Percentiles rank a stretch among this genome's conserved stretches.
Evolutionary conservation across 768 basidiomycete genomes (phyloP).

Genomic region (Amanita thiersii): DNA sequence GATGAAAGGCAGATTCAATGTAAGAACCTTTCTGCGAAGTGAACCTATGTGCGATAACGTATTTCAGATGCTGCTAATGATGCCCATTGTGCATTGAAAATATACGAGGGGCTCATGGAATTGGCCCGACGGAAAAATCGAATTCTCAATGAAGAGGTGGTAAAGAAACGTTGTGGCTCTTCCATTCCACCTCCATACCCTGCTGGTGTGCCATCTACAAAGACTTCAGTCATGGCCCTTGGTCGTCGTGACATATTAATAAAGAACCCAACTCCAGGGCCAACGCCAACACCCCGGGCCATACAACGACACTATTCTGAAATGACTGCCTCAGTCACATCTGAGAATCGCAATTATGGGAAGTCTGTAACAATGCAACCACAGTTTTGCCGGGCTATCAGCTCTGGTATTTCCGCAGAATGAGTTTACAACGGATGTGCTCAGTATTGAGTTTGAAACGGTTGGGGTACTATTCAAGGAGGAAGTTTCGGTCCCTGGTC

Average conservation of each 20-base stretch:
- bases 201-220: no score
- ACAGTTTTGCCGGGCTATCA: constrained; percentile 26
- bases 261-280: no score
- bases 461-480: no score
- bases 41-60: neutral
- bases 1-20: constrained; percentile 20
- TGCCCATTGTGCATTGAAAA: constrained; percentile 23
- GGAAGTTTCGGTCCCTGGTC: no score
- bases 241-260: no score
- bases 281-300: no score
- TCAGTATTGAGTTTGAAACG: constrained; percentile 16
- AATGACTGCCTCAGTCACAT: neutral
- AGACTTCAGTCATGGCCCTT: no score
- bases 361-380: constrained; percentile 11
- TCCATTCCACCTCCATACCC: no score
- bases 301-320: neutral
- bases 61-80: constrained; percentile 32
- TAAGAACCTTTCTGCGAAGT: no score
- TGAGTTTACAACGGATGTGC: constrained; percentile 22
- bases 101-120: constrained; percentile 20
- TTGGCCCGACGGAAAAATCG: constrained; percentile 15
- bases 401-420: constrained; percentile 21
- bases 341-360: no score
- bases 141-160: constrained; percentile 9
- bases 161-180: neutral